Evolutionary conservation across 305 asterid species (phyloP).

Genomic region (Fraxinus angustifolia): DNA sequence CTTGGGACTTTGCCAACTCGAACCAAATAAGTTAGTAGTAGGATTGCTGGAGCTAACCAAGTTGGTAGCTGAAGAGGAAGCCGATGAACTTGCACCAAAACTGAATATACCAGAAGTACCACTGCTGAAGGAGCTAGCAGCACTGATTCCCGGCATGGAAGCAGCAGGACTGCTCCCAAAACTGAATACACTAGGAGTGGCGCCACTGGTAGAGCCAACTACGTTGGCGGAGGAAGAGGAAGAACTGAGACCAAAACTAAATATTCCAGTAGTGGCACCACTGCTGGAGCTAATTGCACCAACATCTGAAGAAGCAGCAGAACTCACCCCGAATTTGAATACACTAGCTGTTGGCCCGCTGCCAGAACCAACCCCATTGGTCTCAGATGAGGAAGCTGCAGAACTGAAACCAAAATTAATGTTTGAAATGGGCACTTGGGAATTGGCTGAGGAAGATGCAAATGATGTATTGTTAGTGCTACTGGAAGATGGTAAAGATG

Average conservation of each 20-base stretch:
- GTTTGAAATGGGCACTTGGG: conserved; percentile 18
- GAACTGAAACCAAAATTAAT: conserved; percentile 35
- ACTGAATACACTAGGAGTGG: conserved; percentile 24
- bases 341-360: conserved; percentile 27
- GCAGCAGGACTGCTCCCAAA: conserved; percentile 35
- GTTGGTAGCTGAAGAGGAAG: conserved; percentile 34
- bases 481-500: conserved; percentile 22
- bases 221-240: conserved; percentile 24
- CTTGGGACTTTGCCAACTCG: conserved; percentile 37
- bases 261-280: conserved; percentile 30
- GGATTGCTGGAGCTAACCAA: conserved; percentile 30
- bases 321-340: conserved; percentile 29
- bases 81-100: conserved; percentile 39
- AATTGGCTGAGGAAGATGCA: conserved; percentile 28
- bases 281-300: conserved; percentile 29
- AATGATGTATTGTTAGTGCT: conserved; percentile 25
- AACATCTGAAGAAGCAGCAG: conserved; percentile 28
- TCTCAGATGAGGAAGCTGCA: conserved; percentile 35
- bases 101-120: conserved; percentile 32
- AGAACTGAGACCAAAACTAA: conserved; percentile 37
- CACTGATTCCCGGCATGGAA: conserved; percentile 34
- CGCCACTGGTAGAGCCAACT: conserved; percentile 25
- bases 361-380: conserved; percentile 27
- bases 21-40: conserved; percentile 36
- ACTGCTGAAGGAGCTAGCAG: conserved; percentile 36